These are phyloP conservation scores for Rubroshorea leprosula DNA, from an alignment of 345 rosid genomes.

Conservation along the genomic window DNA sequence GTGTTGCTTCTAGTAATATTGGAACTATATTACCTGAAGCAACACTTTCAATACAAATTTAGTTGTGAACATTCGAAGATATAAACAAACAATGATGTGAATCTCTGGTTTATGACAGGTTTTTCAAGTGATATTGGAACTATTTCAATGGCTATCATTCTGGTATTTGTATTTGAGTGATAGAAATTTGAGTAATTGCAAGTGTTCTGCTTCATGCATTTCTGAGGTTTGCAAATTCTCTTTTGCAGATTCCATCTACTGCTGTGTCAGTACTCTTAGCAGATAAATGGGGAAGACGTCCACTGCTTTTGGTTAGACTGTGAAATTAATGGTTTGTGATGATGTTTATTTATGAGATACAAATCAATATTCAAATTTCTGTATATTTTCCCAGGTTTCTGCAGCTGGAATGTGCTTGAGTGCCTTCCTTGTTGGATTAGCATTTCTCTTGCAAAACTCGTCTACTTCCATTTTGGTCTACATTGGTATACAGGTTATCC, in stretches of 20 bases:
- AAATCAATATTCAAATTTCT: background rate
- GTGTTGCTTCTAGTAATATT: background rate
- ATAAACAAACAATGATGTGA: background rate
- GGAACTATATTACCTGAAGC: no score
- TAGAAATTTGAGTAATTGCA: background rate
- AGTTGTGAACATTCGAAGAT: background rate
- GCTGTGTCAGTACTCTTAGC: constrained; percentile 28
- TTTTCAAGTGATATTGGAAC: constrained; percentile 34
- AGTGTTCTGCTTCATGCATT: background rate
- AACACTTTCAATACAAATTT: background rate
- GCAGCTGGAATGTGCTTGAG: constrained; percentile 30
- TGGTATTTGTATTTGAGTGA: constrained; percentile 17
- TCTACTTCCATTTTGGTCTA: constrained; percentile 28
- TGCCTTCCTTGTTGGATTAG: constrained; percentile 26
- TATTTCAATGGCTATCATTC: constrained; percentile 24
- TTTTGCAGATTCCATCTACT: constrained; percentile 27
- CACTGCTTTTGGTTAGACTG: constrained; percentile 29
- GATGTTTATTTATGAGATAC: background rate
- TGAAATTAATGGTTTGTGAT: background rate
- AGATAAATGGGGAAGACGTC: constrained; percentile 31
- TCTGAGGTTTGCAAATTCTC: background rate
- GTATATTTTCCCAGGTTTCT: constrained; percentile 28
- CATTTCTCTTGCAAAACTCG: constrained; percentile 36
- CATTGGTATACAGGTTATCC: constrained; percentile 29
- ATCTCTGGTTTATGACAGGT: constrained; percentile 11